Evolutionary conservation across 352 stramenopile genomes (phyloP).

Genomic region (Phytopythium mirpurense): DNA sequence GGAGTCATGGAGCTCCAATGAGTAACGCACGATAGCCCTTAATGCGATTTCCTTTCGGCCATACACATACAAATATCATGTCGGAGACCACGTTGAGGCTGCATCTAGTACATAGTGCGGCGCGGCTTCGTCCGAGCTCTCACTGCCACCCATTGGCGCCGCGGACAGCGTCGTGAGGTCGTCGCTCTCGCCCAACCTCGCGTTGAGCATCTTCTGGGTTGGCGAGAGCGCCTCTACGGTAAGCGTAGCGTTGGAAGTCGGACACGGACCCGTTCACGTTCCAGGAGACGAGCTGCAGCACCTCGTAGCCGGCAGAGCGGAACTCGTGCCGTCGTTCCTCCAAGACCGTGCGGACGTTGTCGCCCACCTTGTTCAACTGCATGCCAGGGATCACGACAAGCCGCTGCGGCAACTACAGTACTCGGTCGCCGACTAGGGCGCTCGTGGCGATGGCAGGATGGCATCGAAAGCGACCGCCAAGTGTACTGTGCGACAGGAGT

Average conservation of each 20-base stretch:
- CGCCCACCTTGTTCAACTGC: slow-evolving; percentile 60
- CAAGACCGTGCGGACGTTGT: slow-evolving; percentile 39
- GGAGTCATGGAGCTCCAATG: too few relatives aligned
- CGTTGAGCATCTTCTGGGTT: slow-evolving; percentile 1
- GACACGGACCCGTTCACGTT: slow-evolving; percentile 46
- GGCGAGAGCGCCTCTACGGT: neutral
- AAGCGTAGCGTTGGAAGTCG: slow-evolving; percentile 36
- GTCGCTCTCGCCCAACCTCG: slow-evolving; percentile 28
- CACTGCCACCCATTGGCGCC: neutral
- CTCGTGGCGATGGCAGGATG: too few relatives aligned
- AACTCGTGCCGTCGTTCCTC: slow-evolving; percentile 33
- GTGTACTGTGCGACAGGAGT: too few relatives aligned
- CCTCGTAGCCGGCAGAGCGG: slow-evolving; percentile 20
- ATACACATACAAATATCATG: neutral
- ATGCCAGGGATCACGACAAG: slow-evolving; percentile 85
- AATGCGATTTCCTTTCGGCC: too few relatives aligned
- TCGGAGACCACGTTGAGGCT: too few relatives aligned
- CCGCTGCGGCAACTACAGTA: slow-evolving; percentile 51
- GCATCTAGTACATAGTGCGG: neutral
- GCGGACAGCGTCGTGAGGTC: slow-evolving; percentile 34
- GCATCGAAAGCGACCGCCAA: too few relatives aligned
- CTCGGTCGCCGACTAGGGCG: too few relatives aligned
- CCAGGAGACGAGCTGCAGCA: slow-evolving; percentile 74
- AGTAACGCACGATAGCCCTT: too few relatives aligned
- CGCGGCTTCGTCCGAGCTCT: neutral